Base-by-base conservation (phyloP, 371 early-diverging fungal genomes). In the Mortierella sp. region DNA sequence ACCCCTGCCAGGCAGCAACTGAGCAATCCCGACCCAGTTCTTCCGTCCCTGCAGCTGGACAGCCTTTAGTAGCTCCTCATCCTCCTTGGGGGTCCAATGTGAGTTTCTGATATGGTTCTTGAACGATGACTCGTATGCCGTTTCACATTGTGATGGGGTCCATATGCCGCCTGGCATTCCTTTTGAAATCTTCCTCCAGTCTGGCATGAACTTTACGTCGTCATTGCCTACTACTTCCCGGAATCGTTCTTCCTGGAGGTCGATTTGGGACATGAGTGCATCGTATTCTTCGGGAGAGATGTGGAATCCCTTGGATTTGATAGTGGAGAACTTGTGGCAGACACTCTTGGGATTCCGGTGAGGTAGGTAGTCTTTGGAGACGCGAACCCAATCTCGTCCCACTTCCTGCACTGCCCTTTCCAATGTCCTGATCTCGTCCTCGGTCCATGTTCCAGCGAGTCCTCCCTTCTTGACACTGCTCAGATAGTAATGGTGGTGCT, bases 401-500 rank as follows among this genome's bases (percentile, higher is more conserved):
- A 40, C 44, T 16, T 57, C 61, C 17, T 31, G 43, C 17, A 76
- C 76, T 28, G 62, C 76, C 24, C 17, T 57, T 27, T 64, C 65
- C 58, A 76, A n/a, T 43, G 4, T 55, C n/a, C 16, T 46, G 45
- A 60, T 40, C 45, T 76, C 76, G 3, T 64, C 54, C 0, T 67
- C 58, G 1, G 54, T 52, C 76, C 76, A 76, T 0, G 24, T 0
- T 0, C 76, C 76, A 0, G 49, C 25, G 5, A 76, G 44, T 2
- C 76, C 76, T 1, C 58, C 58, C 8, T 21, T 46, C 13, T 34
- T 28, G 3, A 31, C 8, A 24, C 49, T 58, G 25, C 27, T 25
- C 21, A 68, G 67, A 25, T 76, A 76, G 13, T 76, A 64, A 37
- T 64, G 61, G n/a, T 76, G 76, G 17, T 76, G 68, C 44, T 76